A percentile compares a stretch with the other conserved stretches of the same genome.
These are phyloP conservation scores for Macrophomina pseudophaseolina DNA, from an alignment of 2,329 filamentous ascomycete genomes.

Conservation along the genomic window DNA sequence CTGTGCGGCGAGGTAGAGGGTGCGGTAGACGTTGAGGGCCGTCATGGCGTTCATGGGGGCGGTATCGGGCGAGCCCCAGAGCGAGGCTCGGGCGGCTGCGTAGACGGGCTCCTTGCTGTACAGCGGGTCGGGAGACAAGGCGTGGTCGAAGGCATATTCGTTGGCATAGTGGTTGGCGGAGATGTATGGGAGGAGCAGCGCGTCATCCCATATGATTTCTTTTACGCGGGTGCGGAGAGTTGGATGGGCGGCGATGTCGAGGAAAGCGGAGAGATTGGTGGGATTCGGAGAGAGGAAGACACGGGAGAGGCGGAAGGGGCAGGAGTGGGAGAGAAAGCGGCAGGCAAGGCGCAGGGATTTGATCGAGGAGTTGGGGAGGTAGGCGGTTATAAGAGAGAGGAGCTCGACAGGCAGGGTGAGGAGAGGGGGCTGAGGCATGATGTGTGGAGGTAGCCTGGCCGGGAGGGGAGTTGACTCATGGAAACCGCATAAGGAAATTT, in stretches of 20 bases:
- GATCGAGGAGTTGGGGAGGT: neutral
- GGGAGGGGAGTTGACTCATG: neutral
- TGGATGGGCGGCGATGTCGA: slow-evolving; percentile 45
- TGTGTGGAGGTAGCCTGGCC: neutral
- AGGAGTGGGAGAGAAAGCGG: neutral
- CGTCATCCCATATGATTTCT: slow-evolving; percentile 51
- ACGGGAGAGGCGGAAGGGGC: slow-evolving; percentile 37
- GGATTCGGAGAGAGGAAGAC: slow-evolving; percentile 51
- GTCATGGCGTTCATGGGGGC: neutral
- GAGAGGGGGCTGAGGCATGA: neutral
- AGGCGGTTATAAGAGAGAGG: neutral
- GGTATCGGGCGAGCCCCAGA: neutral
- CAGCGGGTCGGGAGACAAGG: neutral
- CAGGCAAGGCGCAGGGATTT: neutral
- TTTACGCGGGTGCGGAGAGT: slow-evolving; percentile 37
- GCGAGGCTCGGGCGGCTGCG: neutral
- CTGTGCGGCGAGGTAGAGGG: slow-evolving; percentile 41
- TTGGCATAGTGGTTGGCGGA: slow-evolving; percentile 28
- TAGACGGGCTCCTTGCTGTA: neutral
- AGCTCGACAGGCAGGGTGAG: neutral
- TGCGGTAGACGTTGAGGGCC: slow-evolving; percentile 34
- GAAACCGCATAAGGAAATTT: neutral
- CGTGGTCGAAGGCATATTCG: neutral
- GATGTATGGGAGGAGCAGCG: slow-evolving; percentile 34
- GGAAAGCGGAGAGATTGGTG: slow-evolving; percentile 45